Base-by-base conservation (phyloP, 768 basidiomycete genomes). In the Phallus indusiatus region DNA sequence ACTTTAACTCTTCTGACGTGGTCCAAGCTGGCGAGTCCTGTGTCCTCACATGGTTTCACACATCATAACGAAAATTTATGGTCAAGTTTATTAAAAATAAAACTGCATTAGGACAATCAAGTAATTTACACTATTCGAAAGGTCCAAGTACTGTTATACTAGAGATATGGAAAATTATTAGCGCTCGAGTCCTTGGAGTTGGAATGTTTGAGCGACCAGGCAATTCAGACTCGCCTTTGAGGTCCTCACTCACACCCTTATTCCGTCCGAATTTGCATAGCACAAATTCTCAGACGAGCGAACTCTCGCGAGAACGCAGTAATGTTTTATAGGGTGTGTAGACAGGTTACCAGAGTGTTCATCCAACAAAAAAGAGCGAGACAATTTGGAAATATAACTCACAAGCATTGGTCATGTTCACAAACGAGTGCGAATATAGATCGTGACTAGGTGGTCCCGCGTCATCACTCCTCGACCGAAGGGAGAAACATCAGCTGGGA, bases 401-500 rank as follows among this genome's bases (percentile, higher is more conserved):
- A 28, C 28, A 28, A 28, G 28, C 28, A 28, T n/a, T n/a, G n/a
- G n/a, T n/a, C n/a, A 28, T 2, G 28, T 28, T 28, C 28, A 28
- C 28, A 28, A 28, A 28, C 28, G 28, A 28, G 7, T 28, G 28
- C 28, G 28, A 28, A 75, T 89, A 83, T 88, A 71, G 78, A 75
- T 82, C 71, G 75, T 71, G 86, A 81, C 87, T 86, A 90, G 89
- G 89, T 91, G 84, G 85, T 91, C 89, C 83, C 78, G 88, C 89
- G 76, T 91, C 89, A 85, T 88, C 21, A 73, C 85, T 78, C 81
- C 89, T 91, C 89, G 72, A 91, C 89, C 89, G 80, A 71, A 68
- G 89, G 89, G 89, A 91, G 80, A 76, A 83, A 80, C 88, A 75
- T 88, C 89, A 83, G 89, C 88, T 83, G 80, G 84, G 87, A 90